phyloP scores from a whole-genome alignment of 202 grass and related monocot species.

The Hordeum pubiflorum region DNA sequence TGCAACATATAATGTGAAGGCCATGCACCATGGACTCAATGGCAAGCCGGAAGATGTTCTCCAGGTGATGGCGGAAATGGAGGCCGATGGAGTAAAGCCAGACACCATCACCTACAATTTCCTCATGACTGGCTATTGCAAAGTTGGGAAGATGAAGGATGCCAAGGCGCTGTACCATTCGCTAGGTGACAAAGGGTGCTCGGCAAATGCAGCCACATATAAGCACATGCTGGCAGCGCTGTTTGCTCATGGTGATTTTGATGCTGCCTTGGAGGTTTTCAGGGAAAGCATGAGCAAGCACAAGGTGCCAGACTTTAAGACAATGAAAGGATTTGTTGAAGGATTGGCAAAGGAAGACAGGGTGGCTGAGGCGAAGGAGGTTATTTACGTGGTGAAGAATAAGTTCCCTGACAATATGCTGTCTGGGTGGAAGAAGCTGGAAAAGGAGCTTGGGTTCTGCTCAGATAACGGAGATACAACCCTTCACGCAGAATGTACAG shows the following conservation, averaged over 20 bases:
- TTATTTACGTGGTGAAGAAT: constrained; percentile 33
- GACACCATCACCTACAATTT: constrained; percentile 66
- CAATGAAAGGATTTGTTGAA: constrained; percentile 53
- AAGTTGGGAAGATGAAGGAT: constrained; percentile 36
- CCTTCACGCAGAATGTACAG: constrained; percentile 1
- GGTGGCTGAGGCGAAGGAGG: constrained; percentile 36
- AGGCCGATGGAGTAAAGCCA: constrained; percentile 38
- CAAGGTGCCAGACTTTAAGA: constrained; percentile 47
- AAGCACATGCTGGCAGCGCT: constrained; percentile 36
- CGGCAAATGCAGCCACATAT: constrained; percentile 39
- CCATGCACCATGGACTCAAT: not conserved
- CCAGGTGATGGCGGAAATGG: constrained; percentile 46
- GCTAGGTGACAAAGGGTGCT: constrained; percentile 38
- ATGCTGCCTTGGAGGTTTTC: constrained; percentile 46
- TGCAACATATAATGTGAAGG: constrained; percentile 58
- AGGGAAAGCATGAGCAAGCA: constrained; percentile 47
- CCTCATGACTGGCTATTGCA: constrained; percentile 59
- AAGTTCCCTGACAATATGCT: constrained; percentile 30
- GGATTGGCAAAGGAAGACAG: constrained; percentile 49
- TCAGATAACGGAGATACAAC: constrained; percentile 9
- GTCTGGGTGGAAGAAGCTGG: constrained; percentile 51
- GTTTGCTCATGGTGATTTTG: constrained; percentile 45
- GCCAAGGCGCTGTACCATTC: constrained; percentile 44
- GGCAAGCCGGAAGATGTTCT: constrained; percentile 44
- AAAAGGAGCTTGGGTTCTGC: constrained; percentile 50